A percentile compares a stretch with the other conserved stretches of the same genome.
phyloP scores from a whole-genome alignment of 192 early-diverging fungal genomes.

The Backusella morwellensis region DNA sequence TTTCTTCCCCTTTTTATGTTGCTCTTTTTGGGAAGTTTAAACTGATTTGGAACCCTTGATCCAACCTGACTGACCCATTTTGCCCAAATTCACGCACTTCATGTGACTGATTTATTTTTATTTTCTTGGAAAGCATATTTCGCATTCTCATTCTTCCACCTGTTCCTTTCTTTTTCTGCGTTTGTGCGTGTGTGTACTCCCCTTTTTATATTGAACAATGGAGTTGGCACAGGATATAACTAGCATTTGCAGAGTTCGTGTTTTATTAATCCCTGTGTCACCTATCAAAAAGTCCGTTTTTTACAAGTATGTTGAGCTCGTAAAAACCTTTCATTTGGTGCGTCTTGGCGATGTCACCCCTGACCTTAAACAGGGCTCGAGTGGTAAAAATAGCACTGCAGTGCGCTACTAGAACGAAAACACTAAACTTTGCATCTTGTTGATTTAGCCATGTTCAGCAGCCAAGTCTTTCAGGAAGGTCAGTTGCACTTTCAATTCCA shows the following conservation, averaged over 20 bases:
- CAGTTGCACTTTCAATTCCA: conserved; percentile 71
- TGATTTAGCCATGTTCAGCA: conserved; percentile 52
- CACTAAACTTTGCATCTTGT: neutral
- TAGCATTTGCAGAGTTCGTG: conserved; percentile 52
- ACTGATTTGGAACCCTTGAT: no score
- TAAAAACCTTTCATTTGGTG: conserved; percentile 65
- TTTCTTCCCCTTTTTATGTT: no score
- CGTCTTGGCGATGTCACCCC: conserved; percentile 67
- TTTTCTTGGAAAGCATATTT: neutral
- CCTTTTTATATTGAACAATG: conserved; percentile 1
- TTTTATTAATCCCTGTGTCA: conserved; percentile 71
- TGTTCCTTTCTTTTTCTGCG: neutral
- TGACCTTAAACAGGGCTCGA: conserved; percentile 46
- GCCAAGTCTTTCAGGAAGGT: conserved; percentile 61
- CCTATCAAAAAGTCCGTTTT: conserved; percentile 64
- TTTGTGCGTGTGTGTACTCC: neutral
- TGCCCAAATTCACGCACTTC: no score
- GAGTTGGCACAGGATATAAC: conserved; percentile 47
- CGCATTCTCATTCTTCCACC: neutral
- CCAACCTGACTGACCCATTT: no score
- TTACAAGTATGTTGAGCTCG: conserved; percentile 60
- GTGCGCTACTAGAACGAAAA: neutral
- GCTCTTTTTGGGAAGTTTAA: no score
- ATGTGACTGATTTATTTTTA: neutral
- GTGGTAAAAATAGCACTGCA: conserved; percentile 17